Evolutionary conservation across 352 stramenopile genomes (phyloP), one percentile per base, ranked within the genome.

Genomic region (Phytophthora meadii): DNA sequence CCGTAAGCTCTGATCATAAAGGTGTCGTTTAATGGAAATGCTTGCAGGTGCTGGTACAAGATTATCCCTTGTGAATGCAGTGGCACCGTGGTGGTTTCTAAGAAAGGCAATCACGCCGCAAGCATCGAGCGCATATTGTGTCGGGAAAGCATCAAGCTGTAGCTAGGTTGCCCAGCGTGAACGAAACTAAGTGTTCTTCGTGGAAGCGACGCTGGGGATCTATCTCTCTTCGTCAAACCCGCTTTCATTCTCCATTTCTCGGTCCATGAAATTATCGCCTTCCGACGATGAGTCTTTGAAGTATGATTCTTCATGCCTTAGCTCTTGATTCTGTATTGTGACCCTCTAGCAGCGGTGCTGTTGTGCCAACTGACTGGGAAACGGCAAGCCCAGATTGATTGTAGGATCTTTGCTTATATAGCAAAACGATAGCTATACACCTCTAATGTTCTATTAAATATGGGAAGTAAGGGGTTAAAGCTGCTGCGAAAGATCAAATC

Each of bases 81-180:
- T n/a, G n/a, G n/a, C n/a, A n/a, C n/a, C n/a, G n/a, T n/a, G n/a
- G n/a, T n/a, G n/a, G n/a, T n/a, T n/a, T n/a, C n/a, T n/a, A n/a
- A n/a, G n/a, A n/a, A n/a, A n/a, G n/a, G n/a, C n/a, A n/a, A n/a
- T n/a, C n/a, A n/a, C 22, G 5, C 44, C 30, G 44, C 34, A 5
- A 50, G 22, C 44, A 50, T 50, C 10, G 24, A 50, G 44, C 24
- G 44, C 44, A 50, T 50, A 5, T 15, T 50, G 44, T 50, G 44
- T 50, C 44, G 30, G 19, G 44, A 50, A 11, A 50, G 7, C 5
- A 22, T 22, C 44, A 50, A 50, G 44, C n/a, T 50, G 44, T 50
- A 32, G 12, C 44, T 19, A 50, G 44, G 22, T 50, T 24, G 10
- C 34, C 44, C 22, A 50, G 1, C 7, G 44, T 50, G 17, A 24